Percentiles rank a stretch among this genome's conserved stretches.
Conservation (phyloP, 148 eudicot genomes). For the Rhododendron williamsianum region DNA sequence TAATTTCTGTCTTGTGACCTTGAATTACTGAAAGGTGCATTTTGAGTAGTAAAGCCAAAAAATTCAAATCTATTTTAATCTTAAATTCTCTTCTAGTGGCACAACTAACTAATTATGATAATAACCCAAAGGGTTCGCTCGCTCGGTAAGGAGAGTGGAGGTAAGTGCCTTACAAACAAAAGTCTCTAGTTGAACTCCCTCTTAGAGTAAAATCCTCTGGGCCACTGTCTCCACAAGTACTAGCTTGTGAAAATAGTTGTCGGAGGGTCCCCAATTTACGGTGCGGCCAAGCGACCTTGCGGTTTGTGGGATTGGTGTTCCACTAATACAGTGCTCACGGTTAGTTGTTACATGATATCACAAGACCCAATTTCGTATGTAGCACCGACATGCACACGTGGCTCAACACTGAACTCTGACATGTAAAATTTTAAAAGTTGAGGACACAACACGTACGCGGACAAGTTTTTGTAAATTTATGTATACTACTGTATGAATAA, state of each 20-base stretch:
- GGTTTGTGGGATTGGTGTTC: not conserved
- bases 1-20: slow-evolving; percentile 68
- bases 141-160: not conserved
- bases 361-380: not conserved
- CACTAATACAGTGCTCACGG: not conserved
- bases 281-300: not conserved
- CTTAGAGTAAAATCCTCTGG: not conserved
- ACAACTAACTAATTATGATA: not conserved
- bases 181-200: not conserved
- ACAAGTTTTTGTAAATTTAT: too few relatives aligned
- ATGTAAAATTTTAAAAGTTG: not conserved
- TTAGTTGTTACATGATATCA: not conserved
- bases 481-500: too few relatives aligned
- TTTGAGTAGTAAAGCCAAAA: slow-evolving; percentile 29
- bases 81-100: not conserved
- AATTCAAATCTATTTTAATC: not conserved
- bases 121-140: not conserved
- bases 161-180: not conserved
- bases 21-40: slow-evolving; percentile 50
- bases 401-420: too few relatives aligned
- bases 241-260: not conserved
- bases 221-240: not conserved
- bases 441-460: too few relatives aligned
- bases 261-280: not conserved
- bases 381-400: not conserved